These are phyloP conservation scores for Phytophthora citrophthora DNA, from an alignment of 352 stramenopile species.

Conservation along the genomic window DNA sequence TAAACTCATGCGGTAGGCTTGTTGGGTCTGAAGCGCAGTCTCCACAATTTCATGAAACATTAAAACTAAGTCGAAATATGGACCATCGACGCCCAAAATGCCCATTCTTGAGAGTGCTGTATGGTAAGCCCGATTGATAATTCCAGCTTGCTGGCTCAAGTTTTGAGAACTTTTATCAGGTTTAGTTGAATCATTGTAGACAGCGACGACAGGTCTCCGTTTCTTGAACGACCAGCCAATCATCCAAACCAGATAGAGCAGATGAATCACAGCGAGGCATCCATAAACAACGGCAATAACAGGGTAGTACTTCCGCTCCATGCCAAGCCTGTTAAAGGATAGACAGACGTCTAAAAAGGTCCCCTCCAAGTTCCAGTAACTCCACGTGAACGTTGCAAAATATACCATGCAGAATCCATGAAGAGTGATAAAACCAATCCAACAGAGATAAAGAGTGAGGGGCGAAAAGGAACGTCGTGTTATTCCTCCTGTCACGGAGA, in stretches of 20 bases:
- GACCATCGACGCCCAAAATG: constrained; percentile 15
- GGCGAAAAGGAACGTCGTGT: constrained; percentile 9
- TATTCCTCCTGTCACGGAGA: too few species aligned
- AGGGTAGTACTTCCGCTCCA: constrained; percentile 8
- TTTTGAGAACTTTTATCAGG: neutral
- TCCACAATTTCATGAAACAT: constrained; percentile 32
- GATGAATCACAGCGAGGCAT: constrained; percentile 17
- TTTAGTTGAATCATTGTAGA: constrained; percentile 11
- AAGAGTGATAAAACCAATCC: constrained; percentile 17
- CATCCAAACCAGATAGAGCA: constrained; percentile 28
- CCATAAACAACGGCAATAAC: constrained; percentile 19
- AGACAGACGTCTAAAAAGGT: constrained; percentile 19
- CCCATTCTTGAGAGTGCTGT: constrained; percentile 16
- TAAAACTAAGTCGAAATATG: constrained; percentile 26
- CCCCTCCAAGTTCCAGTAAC: constrained; percentile 25
- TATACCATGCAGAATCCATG: constrained; percentile 17
- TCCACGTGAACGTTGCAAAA: constrained; percentile 12
- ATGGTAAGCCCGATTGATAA: constrained; percentile 7
- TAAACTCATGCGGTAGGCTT: constrained; percentile 38
- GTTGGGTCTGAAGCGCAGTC: constrained; percentile 27
- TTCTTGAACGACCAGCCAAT: constrained; percentile 30
- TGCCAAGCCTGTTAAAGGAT: constrained; percentile 10
- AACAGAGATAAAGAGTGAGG: constrained; percentile 3
- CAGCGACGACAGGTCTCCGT: constrained; percentile 17
- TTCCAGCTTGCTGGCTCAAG: neutral